Percentiles rank a stretch among this genome's conserved stretches.
Evolutionary conservation across 202 grass and related monocot species (phyloP).

Genomic region (Setaria italica): DNA sequence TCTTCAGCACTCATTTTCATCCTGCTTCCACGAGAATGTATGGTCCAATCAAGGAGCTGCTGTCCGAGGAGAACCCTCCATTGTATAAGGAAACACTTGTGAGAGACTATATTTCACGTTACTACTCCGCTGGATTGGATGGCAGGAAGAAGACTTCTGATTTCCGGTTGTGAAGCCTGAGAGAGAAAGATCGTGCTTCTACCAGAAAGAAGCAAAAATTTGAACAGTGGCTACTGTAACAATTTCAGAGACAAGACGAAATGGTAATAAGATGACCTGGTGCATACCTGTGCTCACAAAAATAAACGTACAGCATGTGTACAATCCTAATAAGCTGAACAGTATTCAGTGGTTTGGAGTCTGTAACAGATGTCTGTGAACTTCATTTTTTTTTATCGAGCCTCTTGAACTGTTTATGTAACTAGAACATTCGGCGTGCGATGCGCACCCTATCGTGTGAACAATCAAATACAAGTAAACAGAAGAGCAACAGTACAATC

Average conservation of each 20-base stretch:
- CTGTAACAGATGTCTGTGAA: too few species aligned
- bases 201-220: neutral
- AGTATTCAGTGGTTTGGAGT: too few species aligned
- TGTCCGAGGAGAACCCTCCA: constrained; percentile 53
- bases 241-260: neutral
- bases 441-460: too few species aligned
- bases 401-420: too few species aligned
- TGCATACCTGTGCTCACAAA: neutral
- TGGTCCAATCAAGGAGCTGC: constrained; percentile 69
- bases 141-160: constrained; percentile 46
- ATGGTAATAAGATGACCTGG: neutral
- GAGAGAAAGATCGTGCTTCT: neutral
- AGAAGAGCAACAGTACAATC: too few species aligned
- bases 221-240: neutral
- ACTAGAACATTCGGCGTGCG: too few species aligned
- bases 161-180: constrained; percentile 52
- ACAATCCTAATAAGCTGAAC: too few species aligned
- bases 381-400: too few species aligned
- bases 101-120: constrained; percentile 49
- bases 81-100: constrained; percentile 59
- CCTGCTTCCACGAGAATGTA: constrained; percentile 62
- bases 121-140: constrained; percentile 54
- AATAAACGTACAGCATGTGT: neutral
- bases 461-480: too few species aligned
- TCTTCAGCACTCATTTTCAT: constrained; percentile 69